phyloP scores from a whole-genome alignment of 2,329 filamentous ascomycete genomes.

The Neonectria ditissima region DNA sequence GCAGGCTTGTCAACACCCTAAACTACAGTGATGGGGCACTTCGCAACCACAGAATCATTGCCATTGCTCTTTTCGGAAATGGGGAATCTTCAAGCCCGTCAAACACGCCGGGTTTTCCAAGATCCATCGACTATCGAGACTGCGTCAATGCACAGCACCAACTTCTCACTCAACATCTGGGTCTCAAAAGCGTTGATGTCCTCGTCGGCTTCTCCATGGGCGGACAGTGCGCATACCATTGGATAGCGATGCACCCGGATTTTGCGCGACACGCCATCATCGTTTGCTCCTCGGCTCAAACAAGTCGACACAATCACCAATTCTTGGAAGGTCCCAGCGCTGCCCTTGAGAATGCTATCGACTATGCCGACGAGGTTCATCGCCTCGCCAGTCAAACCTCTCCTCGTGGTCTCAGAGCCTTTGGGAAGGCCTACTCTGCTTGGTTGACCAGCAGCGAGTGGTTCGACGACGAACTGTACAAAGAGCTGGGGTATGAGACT shows the following conservation, averaged over 20 bases:
- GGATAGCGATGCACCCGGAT: conserved; percentile 57
- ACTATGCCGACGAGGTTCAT: conserved; percentile 52
- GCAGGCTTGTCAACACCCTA: conserved; percentile 61
- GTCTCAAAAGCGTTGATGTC: conserved; percentile 51
- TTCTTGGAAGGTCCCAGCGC: conserved; percentile 60
- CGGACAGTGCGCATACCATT: conserved; percentile 61
- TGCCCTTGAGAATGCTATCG: conserved; percentile 54
- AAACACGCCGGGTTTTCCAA: conserved; percentile 56
- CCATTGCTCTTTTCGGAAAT: conserved; percentile 60
- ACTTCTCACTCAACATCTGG: conserved; percentile 52
- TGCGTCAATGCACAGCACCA: conserved; percentile 56
- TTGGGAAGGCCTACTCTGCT: conserved; percentile 59
- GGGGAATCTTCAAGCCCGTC: conserved; percentile 61
- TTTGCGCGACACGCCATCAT: conserved; percentile 54
- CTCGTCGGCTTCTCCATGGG: conserved; percentile 64
- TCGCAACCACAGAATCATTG: conserved; percentile 57
- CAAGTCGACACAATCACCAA: conserved; percentile 59
- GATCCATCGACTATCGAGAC: conserved; percentile 55
- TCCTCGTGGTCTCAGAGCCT: conserved; percentile 53
- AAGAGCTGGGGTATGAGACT: conserved; percentile 49
- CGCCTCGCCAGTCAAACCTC: conserved; percentile 37
- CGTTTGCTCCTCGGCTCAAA: conserved; percentile 59
- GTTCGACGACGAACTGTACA: conserved; percentile 57
- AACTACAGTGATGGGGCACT: conserved; percentile 59
- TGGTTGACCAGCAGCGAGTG: conserved; percentile 60